A percentile compares a stretch with the other conserved stretches of the same genome.
Evolutionary conservation across 768 basidiomycete species (phyloP).

Genomic region (Phylloporus sp.): DNA sequence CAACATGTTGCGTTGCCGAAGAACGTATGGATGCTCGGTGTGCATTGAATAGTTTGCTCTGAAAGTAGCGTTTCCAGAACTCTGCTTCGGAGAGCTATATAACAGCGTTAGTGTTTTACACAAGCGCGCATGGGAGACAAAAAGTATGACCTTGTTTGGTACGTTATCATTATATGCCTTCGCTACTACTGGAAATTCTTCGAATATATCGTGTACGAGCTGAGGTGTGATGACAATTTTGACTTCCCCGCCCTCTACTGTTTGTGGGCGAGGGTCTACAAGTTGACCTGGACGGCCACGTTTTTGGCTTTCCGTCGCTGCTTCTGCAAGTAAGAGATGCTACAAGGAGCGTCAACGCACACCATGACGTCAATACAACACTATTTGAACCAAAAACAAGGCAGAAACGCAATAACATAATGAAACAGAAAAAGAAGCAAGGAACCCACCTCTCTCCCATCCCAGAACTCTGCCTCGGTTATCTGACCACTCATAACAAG

Average conservation of each 20-base stretch:
- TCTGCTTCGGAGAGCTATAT: conserved; percentile 79
- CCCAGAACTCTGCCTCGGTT: conserved; percentile 95
- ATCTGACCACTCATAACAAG: conserved; percentile 84
- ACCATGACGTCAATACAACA: conserved; percentile 9
- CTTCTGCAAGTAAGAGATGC: conserved; percentile 76
- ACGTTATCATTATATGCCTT: conserved; percentile 93
- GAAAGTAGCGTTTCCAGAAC: conserved; percentile 98
- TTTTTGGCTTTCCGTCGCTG: conserved; percentile 66
- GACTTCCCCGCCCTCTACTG: conserved; percentile 78
- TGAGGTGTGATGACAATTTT: conserved; percentile 90
- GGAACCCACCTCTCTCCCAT: conserved; percentile 75
- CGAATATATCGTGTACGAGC: conserved; percentile 93
- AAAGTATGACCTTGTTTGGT: conserved; percentile 62
- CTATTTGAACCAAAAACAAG: not conserved
- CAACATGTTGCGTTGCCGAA: conserved; percentile 76
- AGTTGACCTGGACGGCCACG: conserved; percentile 83
- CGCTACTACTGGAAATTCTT: conserved; percentile 93
- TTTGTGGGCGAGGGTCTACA: conserved; percentile 84
- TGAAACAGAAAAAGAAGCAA: not conserved
- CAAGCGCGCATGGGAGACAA: not conserved
- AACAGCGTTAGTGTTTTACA: conserved; percentile 1
- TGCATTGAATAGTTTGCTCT: conserved; percentile 91
- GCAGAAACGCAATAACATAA: not conserved
- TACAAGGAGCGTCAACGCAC: conserved; percentile 23
- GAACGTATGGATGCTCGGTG: conserved; percentile 92